Conservation (phyloP, 179 eudicot species). For the Pouteria campechiana region DNA sequence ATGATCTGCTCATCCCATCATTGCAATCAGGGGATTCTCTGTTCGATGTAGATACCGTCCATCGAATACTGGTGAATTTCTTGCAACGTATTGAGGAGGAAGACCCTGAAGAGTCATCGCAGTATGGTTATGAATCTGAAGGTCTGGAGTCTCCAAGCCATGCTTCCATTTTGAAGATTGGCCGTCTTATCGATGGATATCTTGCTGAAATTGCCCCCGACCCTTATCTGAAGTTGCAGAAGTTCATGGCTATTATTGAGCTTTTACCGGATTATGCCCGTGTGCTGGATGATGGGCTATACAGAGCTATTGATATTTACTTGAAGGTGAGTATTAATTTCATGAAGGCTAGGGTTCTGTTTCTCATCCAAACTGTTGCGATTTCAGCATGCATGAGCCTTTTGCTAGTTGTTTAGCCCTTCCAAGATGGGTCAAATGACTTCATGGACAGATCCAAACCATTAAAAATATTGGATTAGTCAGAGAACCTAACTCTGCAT, state of each 20-base stretch:
- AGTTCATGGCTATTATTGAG: conserved; percentile 43
- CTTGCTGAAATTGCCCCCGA: conserved; percentile 64
- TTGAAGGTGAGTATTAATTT: conserved; percentile 41
- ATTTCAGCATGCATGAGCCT: too few relatives aligned
- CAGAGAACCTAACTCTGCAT: too few relatives aligned
- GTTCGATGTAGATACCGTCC: conserved; percentile 53
- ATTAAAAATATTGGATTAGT: too few relatives aligned
- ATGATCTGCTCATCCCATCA: conserved; percentile 57
- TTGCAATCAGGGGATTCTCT: conserved; percentile 42
- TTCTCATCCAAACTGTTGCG: too few relatives aligned
- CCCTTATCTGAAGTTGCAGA: conserved; percentile 37
- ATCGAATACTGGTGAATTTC: conserved; percentile 49
- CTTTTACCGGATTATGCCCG: conserved; percentile 56
- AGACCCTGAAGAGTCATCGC: conserved; percentile 35
- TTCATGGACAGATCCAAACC: too few relatives aligned
- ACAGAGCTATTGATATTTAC: conserved; percentile 55
- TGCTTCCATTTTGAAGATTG: conserved; percentile 44
- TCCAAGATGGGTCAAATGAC: too few relatives aligned
- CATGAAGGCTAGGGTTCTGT: too few relatives aligned
- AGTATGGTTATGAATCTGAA: conserved; percentile 53
- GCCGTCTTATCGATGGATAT: conserved; percentile 45
- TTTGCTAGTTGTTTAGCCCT: too few relatives aligned
- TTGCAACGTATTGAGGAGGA: conserved; percentile 46
- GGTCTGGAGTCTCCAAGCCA: conserved; percentile 47
- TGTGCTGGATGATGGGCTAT: conserved; percentile 58